Evolutionary conservation across 2,329 filamentous ascomycete species (phyloP).

Genomic region (Neophaeococcomyces mojaviensis): DNA sequence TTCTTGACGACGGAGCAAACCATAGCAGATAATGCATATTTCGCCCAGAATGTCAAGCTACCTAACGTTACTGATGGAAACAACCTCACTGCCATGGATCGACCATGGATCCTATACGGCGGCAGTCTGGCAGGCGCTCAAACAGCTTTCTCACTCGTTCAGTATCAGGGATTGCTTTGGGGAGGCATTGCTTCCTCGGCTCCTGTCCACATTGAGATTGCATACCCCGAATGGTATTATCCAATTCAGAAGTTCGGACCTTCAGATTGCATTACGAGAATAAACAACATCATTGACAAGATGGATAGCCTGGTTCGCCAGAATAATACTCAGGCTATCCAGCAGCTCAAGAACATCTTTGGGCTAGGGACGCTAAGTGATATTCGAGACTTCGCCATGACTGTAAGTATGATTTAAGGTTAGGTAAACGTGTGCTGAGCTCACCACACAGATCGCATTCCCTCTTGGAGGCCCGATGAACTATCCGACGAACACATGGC

Average conservation of each 20-base stretch:
- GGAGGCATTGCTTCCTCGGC: constrained; percentile 45
- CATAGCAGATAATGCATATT: constrained; percentile 38
- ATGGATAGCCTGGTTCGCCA: constrained; percentile 41
- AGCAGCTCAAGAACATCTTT: constrained; percentile 42
- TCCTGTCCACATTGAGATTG: constrained; percentile 34
- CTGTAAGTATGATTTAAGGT: neutral
- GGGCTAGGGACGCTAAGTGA: constrained; percentile 40
- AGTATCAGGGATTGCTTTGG: constrained; percentile 30
- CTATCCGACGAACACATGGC: constrained; percentile 47
- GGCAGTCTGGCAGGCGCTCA: constrained; percentile 41
- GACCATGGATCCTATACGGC: constrained; percentile 42
- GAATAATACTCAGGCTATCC: constrained; percentile 36
- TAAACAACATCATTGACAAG: constrained; percentile 44
- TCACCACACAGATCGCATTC: constrained; percentile 33
- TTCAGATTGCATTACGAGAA: constrained; percentile 42
- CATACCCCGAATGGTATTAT: constrained; percentile 45
- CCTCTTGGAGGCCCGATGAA: constrained; percentile 42
- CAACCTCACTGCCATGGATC: constrained; percentile 33
- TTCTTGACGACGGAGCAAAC: constrained; percentile 39
- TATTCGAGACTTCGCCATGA: constrained; percentile 24
- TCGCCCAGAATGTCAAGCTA: constrained; percentile 31
- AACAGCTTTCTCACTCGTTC: constrained; percentile 36
- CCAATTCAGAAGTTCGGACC: constrained; percentile 45
- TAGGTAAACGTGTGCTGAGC: constrained; percentile 27
- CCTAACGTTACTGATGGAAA: constrained; percentile 21